phyloP scores from a whole-genome alignment of 768 basidiomycete species.

The Pilatotrama ljubarskyi region DNA sequence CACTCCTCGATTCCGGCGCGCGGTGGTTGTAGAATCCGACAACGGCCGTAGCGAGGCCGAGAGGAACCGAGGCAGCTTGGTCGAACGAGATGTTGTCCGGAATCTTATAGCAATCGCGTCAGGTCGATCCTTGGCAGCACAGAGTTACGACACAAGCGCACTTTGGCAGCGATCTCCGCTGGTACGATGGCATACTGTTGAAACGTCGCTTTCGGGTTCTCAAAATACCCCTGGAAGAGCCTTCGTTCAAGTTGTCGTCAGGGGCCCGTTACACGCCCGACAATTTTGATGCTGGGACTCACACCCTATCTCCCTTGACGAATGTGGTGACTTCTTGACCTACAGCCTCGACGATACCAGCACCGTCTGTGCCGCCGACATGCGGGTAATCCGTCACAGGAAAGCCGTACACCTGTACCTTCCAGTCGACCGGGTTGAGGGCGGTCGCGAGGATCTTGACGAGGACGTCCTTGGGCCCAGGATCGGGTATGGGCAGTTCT shows the following conservation, averaged over 20 bases:
- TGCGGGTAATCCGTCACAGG: slow-evolving; percentile 38
- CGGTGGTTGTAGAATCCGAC: not conserved
- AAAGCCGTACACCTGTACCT: slow-evolving; percentile 26
- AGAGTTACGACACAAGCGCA: not conserved
- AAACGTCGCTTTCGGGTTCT: slow-evolving; percentile 19
- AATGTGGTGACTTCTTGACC: slow-evolving; percentile 41
- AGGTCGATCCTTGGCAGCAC: too few relatives aligned
- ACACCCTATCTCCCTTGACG: slow-evolving; percentile 41
- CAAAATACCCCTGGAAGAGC: slow-evolving; percentile 19
- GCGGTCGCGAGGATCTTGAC: slow-evolving; percentile 32
- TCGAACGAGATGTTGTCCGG: slow-evolving; percentile 32
- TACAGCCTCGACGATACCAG: slow-evolving; percentile 40
- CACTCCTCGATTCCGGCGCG: not conserved
- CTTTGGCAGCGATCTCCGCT: slow-evolving; percentile 27
- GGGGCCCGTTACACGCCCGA: too few relatives aligned
- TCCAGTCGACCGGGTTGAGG: slow-evolving; percentile 38
- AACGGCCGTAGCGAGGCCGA: slow-evolving; percentile 19
- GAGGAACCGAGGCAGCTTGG: slow-evolving; percentile 32
- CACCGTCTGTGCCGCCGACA: slow-evolving; percentile 39
- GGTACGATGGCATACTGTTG: slow-evolving; percentile 30
- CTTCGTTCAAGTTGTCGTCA: not conserved
- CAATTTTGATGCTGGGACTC: slow-evolving; percentile 8
- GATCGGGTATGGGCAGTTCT: slow-evolving; percentile 42
- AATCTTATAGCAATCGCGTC: slow-evolving; percentile 15
- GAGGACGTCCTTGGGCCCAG: slow-evolving; percentile 32